Evolutionary conservation across 768 basidiomycete species (phyloP), one percentile per base, ranked within the genome.

Genomic region (Rickenella mellea): DNA sequence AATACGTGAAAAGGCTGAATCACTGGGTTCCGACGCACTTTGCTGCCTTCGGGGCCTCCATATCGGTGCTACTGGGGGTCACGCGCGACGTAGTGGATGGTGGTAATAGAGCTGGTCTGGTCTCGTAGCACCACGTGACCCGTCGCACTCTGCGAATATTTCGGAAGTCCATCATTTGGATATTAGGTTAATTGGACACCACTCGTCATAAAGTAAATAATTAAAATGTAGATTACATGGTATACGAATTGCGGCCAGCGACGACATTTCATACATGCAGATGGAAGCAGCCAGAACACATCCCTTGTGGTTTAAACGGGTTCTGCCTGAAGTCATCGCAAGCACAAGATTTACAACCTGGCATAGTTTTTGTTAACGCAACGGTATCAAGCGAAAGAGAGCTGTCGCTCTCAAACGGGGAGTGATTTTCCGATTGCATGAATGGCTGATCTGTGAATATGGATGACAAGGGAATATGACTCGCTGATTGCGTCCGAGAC

Each of bases 281-380:
- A 59, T 76, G 69, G 51, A 75, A 74, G 57, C 82, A 86, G 48
- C 76, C 78, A 48, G 66, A 76, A 58, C 82, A 83, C 62, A 75
- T 66, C 6, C 80, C 79, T 53, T 70, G 68, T 35, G 68, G 64
- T 60, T 83, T 78, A 63, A 78, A 78, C 31, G 75, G 75, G 54
- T 78, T 77, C 61, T 83, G 79, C 52, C 72, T 73, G 58, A 83
- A 82, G 35, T 69, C 65, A 19, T 47, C 55, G 51, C 83, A 81
- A 8, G 59, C 63, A 17, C 55, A 56, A 19, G 40, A 44, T 22
- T 29, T 40, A 45, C 60, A 62, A 9, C 37, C 26, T 28, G 40
- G 42, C 25, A 42, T 26, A 6, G 20, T 30, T 9, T 38, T 42
- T 15, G 38, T 45, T 31, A 29, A 10, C n/a, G 46, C 46, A 32